Evolutionary conservation across 768 basidiomycete genomes (phyloP), one percentile per base, ranked within the genome.

Genomic region (Suillus tomentosus): DNA sequence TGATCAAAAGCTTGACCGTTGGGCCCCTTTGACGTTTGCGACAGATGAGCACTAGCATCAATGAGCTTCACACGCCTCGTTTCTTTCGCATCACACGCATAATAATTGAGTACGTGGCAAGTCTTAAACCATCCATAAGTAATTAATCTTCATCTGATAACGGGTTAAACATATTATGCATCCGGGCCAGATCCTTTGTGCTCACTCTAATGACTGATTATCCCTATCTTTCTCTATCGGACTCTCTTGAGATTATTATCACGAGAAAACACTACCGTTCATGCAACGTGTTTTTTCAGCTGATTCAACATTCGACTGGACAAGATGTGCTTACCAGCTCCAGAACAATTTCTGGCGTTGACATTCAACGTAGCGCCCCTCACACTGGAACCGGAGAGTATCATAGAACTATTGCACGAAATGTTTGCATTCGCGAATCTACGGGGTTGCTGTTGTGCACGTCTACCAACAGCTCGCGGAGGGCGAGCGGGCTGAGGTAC

Each of bases 311-410:
- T 40, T 19, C 40, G 24, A 4, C 3, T 40, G 22, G 22, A 40
- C 17, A 17, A 10, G 15, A 24, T 27, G 17, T 27, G 9, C 56
- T 58, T 40, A 58, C 56, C 56, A 42, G 56, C 24, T 24, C 56
- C 56, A 19, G 57, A 58, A 5, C 17, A 42, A 10, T 58, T 42
- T 19, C 2, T 42, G 24, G 39, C 5, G 24, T 42, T 42, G 5
- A 58, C 1, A 27, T 58, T 58, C 40, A 58, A 58, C 17, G 57
- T 58, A 24, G 57, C 40, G 5, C 57, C 57, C 40, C 2, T 19
- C 39, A 42, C 57, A 17, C 6, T 58, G 24, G 57, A 58, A 58
- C 17, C 19, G 17, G 9, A 2, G 11, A 24, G 17, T 42, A 58
- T 42, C 10, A 58, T 58, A 19, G 57, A 58, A 58, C 40, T 13